These are phyloP conservation scores for Orobanche coerulescens DNA, from an alignment of 257 asterid genomes.

Conservation along the genomic window DNA sequence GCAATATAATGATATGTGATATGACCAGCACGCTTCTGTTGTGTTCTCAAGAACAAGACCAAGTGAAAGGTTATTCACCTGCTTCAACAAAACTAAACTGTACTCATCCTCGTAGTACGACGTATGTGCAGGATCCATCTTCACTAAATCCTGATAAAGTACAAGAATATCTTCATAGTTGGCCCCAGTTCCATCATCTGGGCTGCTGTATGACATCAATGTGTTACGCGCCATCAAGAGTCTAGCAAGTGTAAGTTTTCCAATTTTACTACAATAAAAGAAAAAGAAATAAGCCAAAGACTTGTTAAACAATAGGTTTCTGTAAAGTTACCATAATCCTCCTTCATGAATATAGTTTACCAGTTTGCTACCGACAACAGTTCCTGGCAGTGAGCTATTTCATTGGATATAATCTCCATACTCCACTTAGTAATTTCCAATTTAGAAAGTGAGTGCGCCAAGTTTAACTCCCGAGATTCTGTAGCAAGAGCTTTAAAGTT, in stretches of 20 bases:
- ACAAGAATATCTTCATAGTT: constrained; percentile 64
- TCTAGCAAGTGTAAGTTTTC: constrained; percentile 92
- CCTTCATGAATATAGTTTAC: constrained; percentile 33
- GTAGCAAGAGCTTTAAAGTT: constrained; percentile 34
- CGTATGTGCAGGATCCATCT: constrained; percentile 68
- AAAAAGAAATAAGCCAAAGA: constrained; percentile 11
- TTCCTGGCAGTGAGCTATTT: constrained; percentile 66
- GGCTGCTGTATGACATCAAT: constrained; percentile 35
- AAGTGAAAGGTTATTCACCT: constrained; percentile 39
- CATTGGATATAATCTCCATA: constrained; percentile 45
- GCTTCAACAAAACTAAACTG: constrained; percentile 64
- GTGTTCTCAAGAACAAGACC: neutral
- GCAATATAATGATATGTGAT: neutral
- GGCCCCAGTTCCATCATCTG: constrained; percentile 24
- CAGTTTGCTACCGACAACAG: constrained; percentile 60
- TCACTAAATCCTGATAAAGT: constrained; percentile 59
- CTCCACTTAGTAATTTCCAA: constrained; percentile 39
- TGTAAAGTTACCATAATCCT: constrained; percentile 11
- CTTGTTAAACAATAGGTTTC: constrained; percentile 9
- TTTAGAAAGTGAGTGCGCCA: constrained; percentile 33
- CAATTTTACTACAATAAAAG: constrained; percentile 68
- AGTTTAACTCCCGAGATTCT: constrained; percentile 29
- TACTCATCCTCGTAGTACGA: constrained; percentile 68
- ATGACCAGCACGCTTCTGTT: constrained; percentile 1
- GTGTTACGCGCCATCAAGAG: constrained; percentile 60